Percentiles rank a stretch among this genome's conserved stretches.
Conservation (phyloP, 2,329 filamentous ascomycete species). For the Diplocarpon rosae region DNA sequence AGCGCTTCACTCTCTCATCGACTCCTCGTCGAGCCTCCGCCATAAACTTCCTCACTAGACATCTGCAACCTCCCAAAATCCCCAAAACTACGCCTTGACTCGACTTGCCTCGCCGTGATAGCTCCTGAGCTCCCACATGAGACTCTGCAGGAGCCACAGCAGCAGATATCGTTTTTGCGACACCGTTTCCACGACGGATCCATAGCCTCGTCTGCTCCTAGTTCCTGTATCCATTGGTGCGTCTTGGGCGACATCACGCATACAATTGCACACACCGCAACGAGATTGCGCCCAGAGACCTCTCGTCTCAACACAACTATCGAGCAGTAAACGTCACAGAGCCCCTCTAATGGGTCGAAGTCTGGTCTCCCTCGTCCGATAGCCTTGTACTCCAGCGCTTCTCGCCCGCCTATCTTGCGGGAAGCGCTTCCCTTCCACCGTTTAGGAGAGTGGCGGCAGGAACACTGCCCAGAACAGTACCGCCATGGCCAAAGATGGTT, state of each 20-base stretch:
- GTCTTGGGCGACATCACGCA: background rate
- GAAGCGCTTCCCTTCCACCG: constrained; percentile 23
- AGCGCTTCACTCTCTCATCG: background rate
- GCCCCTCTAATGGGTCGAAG: constrained; percentile 24
- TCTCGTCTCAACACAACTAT: background rate
- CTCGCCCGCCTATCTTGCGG: constrained; percentile 24
- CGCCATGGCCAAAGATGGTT: constrained; percentile 24
- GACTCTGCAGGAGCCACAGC: background rate
- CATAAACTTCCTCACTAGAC: constrained; percentile 1
- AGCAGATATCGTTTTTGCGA: background rate
- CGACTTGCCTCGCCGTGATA: background rate
- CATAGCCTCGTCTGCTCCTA: constrained; percentile 6
- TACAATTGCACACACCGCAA: constrained; percentile 4
- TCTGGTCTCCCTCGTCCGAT: constrained; percentile 19
- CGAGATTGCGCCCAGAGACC: constrained; percentile 1
- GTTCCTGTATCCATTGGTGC: constrained; percentile 2
- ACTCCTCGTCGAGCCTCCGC: constrained; percentile 1
- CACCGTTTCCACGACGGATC: background rate
- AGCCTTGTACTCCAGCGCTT: constrained; percentile 26
- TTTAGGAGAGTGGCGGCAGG: constrained; percentile 1
- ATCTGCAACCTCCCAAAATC: background rate
- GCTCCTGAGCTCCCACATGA: background rate
- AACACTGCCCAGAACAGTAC: constrained; percentile 1
- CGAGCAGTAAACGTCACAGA: background rate
- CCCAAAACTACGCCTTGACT: background rate